Conservation (phyloP, 805 yeast species). For the Kodamaea hsintzibuensis region DNA sequence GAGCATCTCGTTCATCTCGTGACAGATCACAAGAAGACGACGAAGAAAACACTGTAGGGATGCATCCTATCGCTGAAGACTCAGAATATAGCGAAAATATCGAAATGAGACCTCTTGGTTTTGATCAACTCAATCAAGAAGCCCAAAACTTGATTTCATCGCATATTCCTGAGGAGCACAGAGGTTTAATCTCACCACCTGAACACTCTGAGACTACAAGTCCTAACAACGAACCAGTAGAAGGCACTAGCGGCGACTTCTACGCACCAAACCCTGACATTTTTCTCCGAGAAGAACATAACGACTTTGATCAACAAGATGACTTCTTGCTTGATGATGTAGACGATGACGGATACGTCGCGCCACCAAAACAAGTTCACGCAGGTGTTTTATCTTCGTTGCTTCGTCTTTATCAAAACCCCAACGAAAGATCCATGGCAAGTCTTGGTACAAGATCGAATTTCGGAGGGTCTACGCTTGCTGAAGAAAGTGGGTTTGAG, state of each 20-base stretch:
- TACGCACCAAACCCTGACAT: slow-evolving; percentile 49
- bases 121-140: slow-evolving; percentile 46
- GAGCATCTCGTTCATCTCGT: slow-evolving; percentile 26
- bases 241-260: slow-evolving; percentile 14
- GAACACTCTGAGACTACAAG: background rate
- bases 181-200: background rate
- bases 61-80: slow-evolving; percentile 9
- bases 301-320: slow-evolving; percentile 25
- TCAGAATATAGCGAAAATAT: slow-evolving; percentile 30
- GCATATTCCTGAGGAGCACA: slow-evolving; percentile 37
- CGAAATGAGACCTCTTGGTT: slow-evolving; percentile 46
- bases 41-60: slow-evolving; percentile 19
- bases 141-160: slow-evolving; percentile 55
- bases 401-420: slow-evolving; percentile 65
- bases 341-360: slow-evolving; percentile 33
- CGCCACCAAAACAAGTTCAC: slow-evolving; percentile 57
- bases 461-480: slow-evolving; percentile 6
- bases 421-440: slow-evolving; percentile 28
- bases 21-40: slow-evolving; percentile 24
- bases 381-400: slow-evolving; percentile 86
- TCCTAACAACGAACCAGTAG: slow-evolving; percentile 1
- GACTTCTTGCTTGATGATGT: slow-evolving; percentile 33
- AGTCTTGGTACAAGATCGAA: slow-evolving; percentile 23
- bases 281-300: slow-evolving; percentile 25
- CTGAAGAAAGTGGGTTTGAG: slow-evolving; percentile 5